Percentiles rank a stretch among this genome's conserved stretches.
Evolutionary conservation across 1,284 basidiomycete genomes (phyloP).

Genomic region (Ganoderma lucidum): DNA sequence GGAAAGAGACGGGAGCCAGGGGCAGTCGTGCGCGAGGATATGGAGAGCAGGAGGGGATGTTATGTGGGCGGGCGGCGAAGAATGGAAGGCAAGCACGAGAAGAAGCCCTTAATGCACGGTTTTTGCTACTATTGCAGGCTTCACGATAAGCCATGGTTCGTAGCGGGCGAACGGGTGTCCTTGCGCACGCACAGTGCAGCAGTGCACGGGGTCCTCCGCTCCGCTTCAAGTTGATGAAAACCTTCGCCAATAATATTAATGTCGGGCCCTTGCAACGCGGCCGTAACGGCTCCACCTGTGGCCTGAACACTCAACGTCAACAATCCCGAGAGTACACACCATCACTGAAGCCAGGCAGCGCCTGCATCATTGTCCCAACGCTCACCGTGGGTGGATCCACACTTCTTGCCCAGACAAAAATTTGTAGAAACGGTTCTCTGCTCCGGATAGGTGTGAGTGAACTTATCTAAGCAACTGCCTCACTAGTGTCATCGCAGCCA

Average conservation of each 20-base stretch:
- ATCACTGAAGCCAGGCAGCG: background rate
- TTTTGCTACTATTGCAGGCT: conserved; percentile 14
- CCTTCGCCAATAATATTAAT: background rate
- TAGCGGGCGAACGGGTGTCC: background rate
- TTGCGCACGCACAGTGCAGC: background rate
- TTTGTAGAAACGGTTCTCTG: too few relatives aligned
- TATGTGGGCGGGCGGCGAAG: conserved; percentile 24
- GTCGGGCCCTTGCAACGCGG: background rate
- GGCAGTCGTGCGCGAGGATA: conserved; percentile 14
- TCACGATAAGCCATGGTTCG: conserved; percentile 25
- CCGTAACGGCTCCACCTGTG: background rate
- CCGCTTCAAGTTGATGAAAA: background rate
- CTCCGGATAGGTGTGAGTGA: too few relatives aligned
- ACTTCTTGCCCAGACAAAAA: too few relatives aligned
- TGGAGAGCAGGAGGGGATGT: conserved; percentile 16
- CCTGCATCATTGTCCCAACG: background rate
- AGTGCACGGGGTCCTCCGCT: conserved; percentile 18
- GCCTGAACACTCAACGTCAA: too few relatives aligned
- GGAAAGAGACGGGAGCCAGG: conserved; percentile 1
- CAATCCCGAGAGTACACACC: background rate
- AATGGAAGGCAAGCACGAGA: conserved; percentile 31
- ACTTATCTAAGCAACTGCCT: background rate
- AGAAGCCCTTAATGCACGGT: conserved; percentile 11
- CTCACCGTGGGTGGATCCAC: background rate
- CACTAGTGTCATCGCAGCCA: background rate